A percentile compares a stretch with the other conserved stretches of the same genome.
Conservation (phyloP, 2,329 filamentous ascomycete species). For the Cladobotryum protrusum region DNA sequence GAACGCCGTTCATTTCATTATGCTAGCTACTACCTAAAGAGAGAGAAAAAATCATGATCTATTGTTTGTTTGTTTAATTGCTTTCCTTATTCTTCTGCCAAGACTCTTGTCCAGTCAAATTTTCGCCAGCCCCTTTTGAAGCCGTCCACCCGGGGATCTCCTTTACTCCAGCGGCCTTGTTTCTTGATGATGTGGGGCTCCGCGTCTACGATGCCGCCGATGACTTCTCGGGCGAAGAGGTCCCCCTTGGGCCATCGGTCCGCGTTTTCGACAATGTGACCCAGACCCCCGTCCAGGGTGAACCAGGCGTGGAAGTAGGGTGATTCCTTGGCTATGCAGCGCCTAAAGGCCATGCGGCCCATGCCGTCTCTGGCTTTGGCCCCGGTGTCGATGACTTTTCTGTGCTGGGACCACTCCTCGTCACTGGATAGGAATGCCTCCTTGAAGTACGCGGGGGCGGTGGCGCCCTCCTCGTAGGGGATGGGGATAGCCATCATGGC, state of each 20-base stretch:
- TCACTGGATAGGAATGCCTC: slow-evolving; percentile 86
- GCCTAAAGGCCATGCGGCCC: slow-evolving; percentile 76
- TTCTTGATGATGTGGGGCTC: slow-evolving; percentile 80
- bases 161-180: slow-evolving; percentile 75
- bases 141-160: slow-evolving; percentile 61
- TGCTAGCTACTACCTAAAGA: background rate
- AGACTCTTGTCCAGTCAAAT: slow-evolving; percentile 76
- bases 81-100: slow-evolving; percentile 34
- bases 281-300: slow-evolving; percentile 78
- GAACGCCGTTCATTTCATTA: background rate
- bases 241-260: slow-evolving; percentile 84
- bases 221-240: slow-evolving; percentile 82
- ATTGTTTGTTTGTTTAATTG: background rate
- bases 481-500: slow-evolving; percentile 81
- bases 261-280: slow-evolving; percentile 84
- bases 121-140: slow-evolving; percentile 85
- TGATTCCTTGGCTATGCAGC: slow-evolving; percentile 85
- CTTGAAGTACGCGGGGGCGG: slow-evolving; percentile 87
- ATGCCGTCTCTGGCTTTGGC: slow-evolving; percentile 55
- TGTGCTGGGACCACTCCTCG: slow-evolving; percentile 93
- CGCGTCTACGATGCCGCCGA: slow-evolving; percentile 86
- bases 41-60: background rate
- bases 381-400: slow-evolving; percentile 85
- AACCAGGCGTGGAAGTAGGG: slow-evolving; percentile 99
- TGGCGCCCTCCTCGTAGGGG: slow-evolving; percentile 85